Conservation (phyloP, 352 stramenopile species). For the Phytopythium helicoides region DNA sequence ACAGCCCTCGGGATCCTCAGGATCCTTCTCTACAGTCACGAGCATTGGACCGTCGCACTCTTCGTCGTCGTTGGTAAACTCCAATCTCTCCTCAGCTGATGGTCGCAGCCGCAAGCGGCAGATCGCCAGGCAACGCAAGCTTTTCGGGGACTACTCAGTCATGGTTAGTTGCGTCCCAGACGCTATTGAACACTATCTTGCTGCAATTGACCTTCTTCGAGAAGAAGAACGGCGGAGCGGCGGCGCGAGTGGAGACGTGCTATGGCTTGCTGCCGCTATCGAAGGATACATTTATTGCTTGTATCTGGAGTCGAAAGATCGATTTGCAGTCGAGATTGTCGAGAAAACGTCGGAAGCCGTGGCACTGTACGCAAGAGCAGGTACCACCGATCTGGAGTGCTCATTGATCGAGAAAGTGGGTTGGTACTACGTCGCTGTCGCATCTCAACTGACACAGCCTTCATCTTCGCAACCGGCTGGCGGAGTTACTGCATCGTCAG, state of each 20-base stretch:
- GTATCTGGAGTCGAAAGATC: constrained; percentile 41
- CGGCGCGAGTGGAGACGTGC: constrained; percentile 37
- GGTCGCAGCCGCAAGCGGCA: constrained; percentile 48
- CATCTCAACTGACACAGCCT: constrained; percentile 7
- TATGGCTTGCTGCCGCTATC: constrained; percentile 82
- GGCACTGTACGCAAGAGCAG: constrained; percentile 59
- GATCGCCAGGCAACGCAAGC: constrained; percentile 62
- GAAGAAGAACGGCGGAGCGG: constrained; percentile 75
- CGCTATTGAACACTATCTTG: constrained; percentile 66
- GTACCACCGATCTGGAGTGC: constrained; percentile 68
- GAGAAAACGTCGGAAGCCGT: constrained; percentile 78
- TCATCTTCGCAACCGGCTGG: constrained; percentile 2
- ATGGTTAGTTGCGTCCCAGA: constrained; percentile 63
- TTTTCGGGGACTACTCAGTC: constrained; percentile 78
- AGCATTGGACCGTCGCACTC: constrained; percentile 3
- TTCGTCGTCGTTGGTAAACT: constrained; percentile 18
- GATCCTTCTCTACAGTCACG: background rate
- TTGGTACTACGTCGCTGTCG: constrained; percentile 69
- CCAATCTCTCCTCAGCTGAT: constrained; percentile 25
- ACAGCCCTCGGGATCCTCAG: background rate
- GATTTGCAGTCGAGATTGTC: constrained; percentile 70
- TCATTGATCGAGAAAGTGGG: constrained; percentile 65
- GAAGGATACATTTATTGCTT: constrained; percentile 73
- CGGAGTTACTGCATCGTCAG: background rate
- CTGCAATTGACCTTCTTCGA: constrained; percentile 66